Evolutionary conservation across 2,329 filamentous ascomycete species (phyloP), one percentile per base, ranked within the genome.

Genomic region (Fusarium hostae): DNA sequence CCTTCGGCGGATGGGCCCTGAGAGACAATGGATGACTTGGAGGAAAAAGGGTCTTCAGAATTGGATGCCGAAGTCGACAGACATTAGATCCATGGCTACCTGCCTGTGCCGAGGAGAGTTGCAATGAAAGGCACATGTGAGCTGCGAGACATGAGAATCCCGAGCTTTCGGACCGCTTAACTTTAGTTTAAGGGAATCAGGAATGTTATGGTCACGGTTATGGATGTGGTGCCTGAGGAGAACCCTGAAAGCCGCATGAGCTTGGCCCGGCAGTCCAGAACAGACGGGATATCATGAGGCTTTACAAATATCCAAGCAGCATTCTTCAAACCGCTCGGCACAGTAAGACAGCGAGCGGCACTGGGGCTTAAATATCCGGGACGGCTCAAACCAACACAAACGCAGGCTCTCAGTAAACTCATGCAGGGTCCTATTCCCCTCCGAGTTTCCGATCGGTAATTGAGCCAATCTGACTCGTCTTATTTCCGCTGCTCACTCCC

Each of bases 361-460:
- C 35, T 58, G 28, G 15, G 51, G 50, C 32, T 56, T 32, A 28
- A 43, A 32, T 43, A 16, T 20, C 24, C 26, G 37, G 24, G 4
- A 55, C 50, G 39, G 62, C 52, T 44, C 51, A 52, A 56, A 60
- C 48, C 50, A 68, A 59, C 48, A 57, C 24, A 52, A 45, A 41
- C 11, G 32, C 59, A 58, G 35, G 43, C 55, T 40, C 34, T 52
- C 37, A 44, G 37, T 32, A 24, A 43, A 58, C 26, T 39, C 60
- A 68, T 75, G 70, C 73, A 75, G 71, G 73, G 73, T 60, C 73
- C 56, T 35, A 41, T 54, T 34, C 40, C 50, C 34, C 47, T 48
- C 60, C 56, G 24, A 67, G 54, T 57, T 63, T 24, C 56, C 56
- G 59, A 68, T 74, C 73, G 70, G 68, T 44, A 75, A 75, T 73